These are phyloP conservation scores for Diaporthe velutina DNA, from an alignment of 2,329 filamentous ascomycete species.

Conservation along the genomic window DNA sequence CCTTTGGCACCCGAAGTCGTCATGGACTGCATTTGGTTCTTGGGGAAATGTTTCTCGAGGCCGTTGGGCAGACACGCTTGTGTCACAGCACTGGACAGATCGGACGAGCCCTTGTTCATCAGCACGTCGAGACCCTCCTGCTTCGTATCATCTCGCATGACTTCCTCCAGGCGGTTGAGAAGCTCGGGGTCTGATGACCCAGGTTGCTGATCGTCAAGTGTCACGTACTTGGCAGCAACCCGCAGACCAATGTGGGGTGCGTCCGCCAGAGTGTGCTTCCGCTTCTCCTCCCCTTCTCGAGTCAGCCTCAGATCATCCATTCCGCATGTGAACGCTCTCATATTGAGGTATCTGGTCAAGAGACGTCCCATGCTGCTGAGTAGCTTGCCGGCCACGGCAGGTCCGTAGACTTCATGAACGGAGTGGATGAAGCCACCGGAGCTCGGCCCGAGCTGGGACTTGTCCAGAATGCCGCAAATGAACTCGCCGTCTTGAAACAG, in stretches of 20 bases:
- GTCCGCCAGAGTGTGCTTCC: slow-evolving; percentile 76
- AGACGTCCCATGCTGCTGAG: slow-evolving; percentile 91
- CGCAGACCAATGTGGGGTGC: slow-evolving; percentile 80
- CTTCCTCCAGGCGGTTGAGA: slow-evolving; percentile 84
- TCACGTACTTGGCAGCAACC: slow-evolving; percentile 90
- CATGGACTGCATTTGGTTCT: slow-evolving; percentile 99
- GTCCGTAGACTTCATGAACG: slow-evolving; percentile 93
- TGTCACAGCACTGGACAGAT: slow-evolving; percentile 84
- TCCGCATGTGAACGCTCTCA: slow-evolving; percentile 96
- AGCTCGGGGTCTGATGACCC: slow-evolving; percentile 78
- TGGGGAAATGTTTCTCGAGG: slow-evolving; percentile 91
- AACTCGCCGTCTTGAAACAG: slow-evolving; percentile 90
- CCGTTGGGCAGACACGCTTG: slow-evolving; percentile 82
- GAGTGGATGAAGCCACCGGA: slow-evolving; percentile 91
- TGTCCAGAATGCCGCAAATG: slow-evolving; percentile 92
- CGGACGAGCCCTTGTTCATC: slow-evolving; percentile 78
- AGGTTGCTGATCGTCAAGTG: slow-evolving; percentile 74
- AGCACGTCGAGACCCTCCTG: slow-evolving; percentile 91
- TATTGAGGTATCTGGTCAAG: slow-evolving; percentile 89
- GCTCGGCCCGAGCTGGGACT: slow-evolving; percentile 91
- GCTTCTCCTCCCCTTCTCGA: slow-evolving; percentile 78
- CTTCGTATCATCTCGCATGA: slow-evolving; percentile 90
- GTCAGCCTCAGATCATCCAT: slow-evolving; percentile 96
- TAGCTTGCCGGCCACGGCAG: slow-evolving; percentile 85
- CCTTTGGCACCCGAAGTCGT: slow-evolving; percentile 97